Conservation (phyloP, 768 basidiomycete genomes). For the Amanita subjunquillea region DNA sequence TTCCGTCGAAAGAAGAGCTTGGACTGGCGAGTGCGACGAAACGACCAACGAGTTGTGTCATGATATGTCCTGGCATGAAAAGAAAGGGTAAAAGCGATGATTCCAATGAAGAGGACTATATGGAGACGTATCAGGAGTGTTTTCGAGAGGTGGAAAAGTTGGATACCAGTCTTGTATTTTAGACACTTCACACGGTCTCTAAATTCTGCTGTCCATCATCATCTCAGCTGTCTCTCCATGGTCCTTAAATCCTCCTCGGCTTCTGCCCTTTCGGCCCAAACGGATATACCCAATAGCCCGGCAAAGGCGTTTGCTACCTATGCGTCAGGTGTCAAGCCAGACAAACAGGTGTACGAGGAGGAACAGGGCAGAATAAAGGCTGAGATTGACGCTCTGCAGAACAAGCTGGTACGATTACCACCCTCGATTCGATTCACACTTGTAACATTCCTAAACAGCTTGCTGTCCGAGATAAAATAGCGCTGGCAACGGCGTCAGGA, state of each 20-base stretch:
- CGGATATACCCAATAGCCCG: conserved; percentile 18
- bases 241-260: conserved; percentile 47
- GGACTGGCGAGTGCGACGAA: conserved; percentile 95
- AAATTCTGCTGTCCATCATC: conserved; percentile 8
- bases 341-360: conserved; percentile 74
- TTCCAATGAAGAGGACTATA: conserved; percentile 75
- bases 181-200: conserved; percentile 13
- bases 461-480: conserved; percentile 68
- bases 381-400: conserved; percentile 78
- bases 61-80: conserved; percentile 81
- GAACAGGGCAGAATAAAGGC: conserved; percentile 78
- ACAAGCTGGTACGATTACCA: conserved; percentile 56
- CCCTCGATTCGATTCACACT: conserved; percentile 3
- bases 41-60: conserved; percentile 95
- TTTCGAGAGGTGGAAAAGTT: conserved; percentile 77
- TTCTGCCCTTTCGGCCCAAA: conserved; percentile 6
- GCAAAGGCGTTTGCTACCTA: conserved; percentile 30
- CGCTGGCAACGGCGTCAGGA: conserved; percentile 46
- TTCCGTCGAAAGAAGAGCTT: conserved; percentile 88
- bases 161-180: conserved; percentile 62
- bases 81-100: conserved; percentile 50
- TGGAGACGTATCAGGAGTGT: conserved; percentile 80
- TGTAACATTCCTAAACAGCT: conserved; percentile 30
- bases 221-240: conserved; percentile 18
- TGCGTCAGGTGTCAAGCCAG: conserved; percentile 56